phyloP scores from a whole-genome alignment of 2,329 filamentous ascomycete species.

The Hymenotorrendiella dingleyae region DNA sequence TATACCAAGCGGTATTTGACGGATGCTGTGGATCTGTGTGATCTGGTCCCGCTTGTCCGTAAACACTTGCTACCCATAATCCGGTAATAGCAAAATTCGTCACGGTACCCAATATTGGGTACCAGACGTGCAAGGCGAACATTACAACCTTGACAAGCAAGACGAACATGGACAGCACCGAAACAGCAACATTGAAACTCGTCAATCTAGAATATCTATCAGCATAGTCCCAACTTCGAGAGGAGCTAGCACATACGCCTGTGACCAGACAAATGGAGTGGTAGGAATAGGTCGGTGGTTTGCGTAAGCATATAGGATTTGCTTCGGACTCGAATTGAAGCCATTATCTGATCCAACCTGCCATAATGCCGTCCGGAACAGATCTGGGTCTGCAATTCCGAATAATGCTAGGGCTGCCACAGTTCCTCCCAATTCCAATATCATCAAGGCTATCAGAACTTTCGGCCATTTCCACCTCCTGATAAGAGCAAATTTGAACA shows the following conservation, averaged over 20 bases:
- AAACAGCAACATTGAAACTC: slow-evolving; percentile 70
- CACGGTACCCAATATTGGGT: slow-evolving; percentile 56
- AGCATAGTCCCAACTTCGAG: not conserved
- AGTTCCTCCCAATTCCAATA: slow-evolving; percentile 59
- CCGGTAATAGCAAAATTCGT: slow-evolving; percentile 51
- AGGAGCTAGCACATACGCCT: slow-evolving; percentile 50
- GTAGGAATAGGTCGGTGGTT: slow-evolving; percentile 59
- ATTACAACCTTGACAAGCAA: slow-evolving; percentile 64
- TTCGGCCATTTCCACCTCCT: slow-evolving; percentile 42
- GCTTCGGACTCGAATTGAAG: slow-evolving; percentile 68
- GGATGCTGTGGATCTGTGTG: slow-evolving; percentile 58
- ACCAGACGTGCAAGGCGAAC: slow-evolving; percentile 66
- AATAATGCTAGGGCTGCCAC: slow-evolving; percentile 64
- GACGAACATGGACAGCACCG: slow-evolving; percentile 70
- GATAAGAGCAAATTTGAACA: slow-evolving; percentile 12
- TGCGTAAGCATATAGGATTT: slow-evolving; percentile 66
- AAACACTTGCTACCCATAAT: slow-evolving; percentile 60
- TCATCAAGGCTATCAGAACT: slow-evolving; percentile 48
- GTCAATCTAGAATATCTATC: slow-evolving; percentile 52
- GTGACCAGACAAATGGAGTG: slow-evolving; percentile 67
- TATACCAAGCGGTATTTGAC: slow-evolving; percentile 66
- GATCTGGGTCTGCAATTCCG: slow-evolving; percentile 66
- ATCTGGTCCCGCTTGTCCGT: slow-evolving; percentile 69
- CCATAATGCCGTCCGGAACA: slow-evolving; percentile 69
- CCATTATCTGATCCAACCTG: slow-evolving; percentile 62